phyloP scores from a whole-genome alignment of 164 flowering plant genomes.

The Annona cherimola region DNA sequence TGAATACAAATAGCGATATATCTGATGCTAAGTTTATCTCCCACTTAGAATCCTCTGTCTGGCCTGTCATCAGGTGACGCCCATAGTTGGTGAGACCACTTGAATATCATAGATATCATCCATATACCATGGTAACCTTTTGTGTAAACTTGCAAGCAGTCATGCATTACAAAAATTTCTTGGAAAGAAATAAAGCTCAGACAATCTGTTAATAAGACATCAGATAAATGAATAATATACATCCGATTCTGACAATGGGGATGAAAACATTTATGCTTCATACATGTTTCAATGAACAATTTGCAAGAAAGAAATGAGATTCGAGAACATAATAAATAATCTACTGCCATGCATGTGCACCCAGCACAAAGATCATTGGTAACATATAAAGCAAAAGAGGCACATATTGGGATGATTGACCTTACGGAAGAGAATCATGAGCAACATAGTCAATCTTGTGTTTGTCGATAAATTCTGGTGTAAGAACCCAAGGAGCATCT shows the following conservation, averaged over 20 bases:
- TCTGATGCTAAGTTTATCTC: neutral
- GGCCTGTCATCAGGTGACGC: neutral
- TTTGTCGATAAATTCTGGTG: constrained; percentile 77
- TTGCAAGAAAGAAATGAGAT: neutral
- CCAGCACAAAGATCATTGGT: neutral
- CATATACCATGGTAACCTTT: neutral
- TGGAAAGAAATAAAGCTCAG: neutral
- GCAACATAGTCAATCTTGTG: constrained; percentile 89
- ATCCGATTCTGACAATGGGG: neutral
- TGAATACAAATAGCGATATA: neutral
- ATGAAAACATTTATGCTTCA: no score
- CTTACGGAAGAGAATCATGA: constrained; percentile 99
- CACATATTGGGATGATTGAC: constrained; percentile 12
- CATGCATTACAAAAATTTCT: neutral
- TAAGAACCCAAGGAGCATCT: constrained; percentile 94
- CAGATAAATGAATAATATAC: neutral
- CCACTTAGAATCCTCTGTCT: neutral
- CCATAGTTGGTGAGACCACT: neutral
- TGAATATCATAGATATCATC: neutral
- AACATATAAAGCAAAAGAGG: neutral
- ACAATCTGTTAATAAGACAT: neutral
- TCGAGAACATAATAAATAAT: neutral
- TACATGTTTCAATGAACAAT: no score
- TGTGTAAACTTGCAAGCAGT: neutral
- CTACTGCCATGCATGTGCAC: neutral